phyloP scores from a whole-genome alignment of 371 early-diverging fungal genomes.

The Mucor lusitanicus region DNA sequence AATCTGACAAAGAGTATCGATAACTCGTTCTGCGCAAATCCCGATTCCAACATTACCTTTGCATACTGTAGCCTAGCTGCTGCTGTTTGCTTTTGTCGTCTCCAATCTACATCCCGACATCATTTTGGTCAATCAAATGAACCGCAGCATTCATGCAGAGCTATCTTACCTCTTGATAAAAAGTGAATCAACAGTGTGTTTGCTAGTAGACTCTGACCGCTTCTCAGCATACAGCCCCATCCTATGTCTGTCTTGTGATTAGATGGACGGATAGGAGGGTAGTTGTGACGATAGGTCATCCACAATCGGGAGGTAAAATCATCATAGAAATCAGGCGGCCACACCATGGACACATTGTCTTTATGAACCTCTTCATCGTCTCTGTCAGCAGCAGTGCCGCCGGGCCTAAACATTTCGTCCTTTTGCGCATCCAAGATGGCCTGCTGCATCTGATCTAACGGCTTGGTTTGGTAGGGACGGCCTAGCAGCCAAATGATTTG shows the following conservation, averaged over 20 bases:
- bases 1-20: slow-evolving; percentile 45
- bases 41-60: slow-evolving; percentile 29
- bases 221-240: slow-evolving; percentile 98
- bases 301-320: slow-evolving; percentile 83
- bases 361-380: background rate
- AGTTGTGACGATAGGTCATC: slow-evolving; percentile 93
- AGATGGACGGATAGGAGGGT: slow-evolving; percentile 81
- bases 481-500: slow-evolving; percentile 42
- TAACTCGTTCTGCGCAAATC: background rate
- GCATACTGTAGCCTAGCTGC: slow-evolving; percentile 43
- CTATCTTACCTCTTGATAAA: slow-evolving; percentile 63
- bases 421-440: slow-evolving; percentile 41
- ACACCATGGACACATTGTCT: slow-evolving; percentile 1
- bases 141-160: background rate
- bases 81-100: slow-evolving; percentile 40
- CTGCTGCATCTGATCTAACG: slow-evolving; percentile 30
- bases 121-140: background rate
- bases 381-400: background rate
- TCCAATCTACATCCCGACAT: slow-evolving; percentile 39
- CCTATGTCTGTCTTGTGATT: slow-evolving; percentile 85
- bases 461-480: slow-evolving; percentile 26
- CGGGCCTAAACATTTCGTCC: slow-evolving; percentile 32
- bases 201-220: slow-evolving; percentile 92
- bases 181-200: slow-evolving; percentile 77
- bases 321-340: slow-evolving; percentile 60